Base-by-base conservation (phyloP, 2,329 filamentous ascomycete genomes). In the Clonostachys rosea region DNA sequence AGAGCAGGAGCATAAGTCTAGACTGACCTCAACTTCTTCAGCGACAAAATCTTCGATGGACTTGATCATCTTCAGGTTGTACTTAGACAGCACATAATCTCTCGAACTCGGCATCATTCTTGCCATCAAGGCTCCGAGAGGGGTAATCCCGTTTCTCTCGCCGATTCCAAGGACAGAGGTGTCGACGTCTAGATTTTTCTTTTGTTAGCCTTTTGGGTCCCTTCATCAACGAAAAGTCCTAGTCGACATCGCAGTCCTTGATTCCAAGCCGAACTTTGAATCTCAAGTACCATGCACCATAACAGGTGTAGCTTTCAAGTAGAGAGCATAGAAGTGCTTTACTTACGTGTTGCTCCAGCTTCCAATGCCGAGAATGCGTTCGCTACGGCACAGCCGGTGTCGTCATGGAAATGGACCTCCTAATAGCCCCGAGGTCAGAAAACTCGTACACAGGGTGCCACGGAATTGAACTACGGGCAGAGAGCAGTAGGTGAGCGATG, bases 41-140 rank as follows among this genome's bases (percentile, higher is more conserved):
- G 89, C 88, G 44, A 95, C 89, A 43, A 92, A 71, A 59, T 94
- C 87, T 71, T 95, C 89, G 52, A 92, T 79, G 47, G 87, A 87
- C 84, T 95, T 94, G 70, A 95, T 79, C 82, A 89, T 89, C 68
- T 89, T 79, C 47, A 95, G 81, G 71, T 89, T 89, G 76, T 95
- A 95, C 79, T 92, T 95, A 78, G 75, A 70, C 73, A 83, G 85
- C 60, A 94, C 88, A 66, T 95, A 95, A 51, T 94, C 89, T 54
- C 82, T 86, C 64, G 87, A 83, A 4, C 39, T 37, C 5, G 49
- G 47, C 37, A 51, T 42, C 50, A 51, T 51, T 39, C 50, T 42
- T n/a, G 50, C 50, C 14, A 39, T n/a, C 14, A 39, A 18, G 17
- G 14, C 36, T n/a, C 36, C 36, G 36, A 39, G 36, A 18, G 36